Base-by-base conservation (phyloP, 495 filamentous ascomycete genomes). In the Neurospora sp. region DNA sequence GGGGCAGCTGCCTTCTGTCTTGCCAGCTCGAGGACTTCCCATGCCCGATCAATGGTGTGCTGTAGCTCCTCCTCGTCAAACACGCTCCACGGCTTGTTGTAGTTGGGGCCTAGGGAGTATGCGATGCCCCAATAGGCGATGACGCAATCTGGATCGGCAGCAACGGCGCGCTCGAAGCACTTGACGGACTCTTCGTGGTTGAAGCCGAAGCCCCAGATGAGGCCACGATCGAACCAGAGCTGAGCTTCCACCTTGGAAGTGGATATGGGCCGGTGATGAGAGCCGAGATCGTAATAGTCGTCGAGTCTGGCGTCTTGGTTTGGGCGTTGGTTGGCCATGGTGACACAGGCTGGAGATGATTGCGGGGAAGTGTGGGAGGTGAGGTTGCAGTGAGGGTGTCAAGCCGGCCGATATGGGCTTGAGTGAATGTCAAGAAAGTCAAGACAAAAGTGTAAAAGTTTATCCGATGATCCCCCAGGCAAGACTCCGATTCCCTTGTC, bases 41-140 rank as follows among this genome's bases (percentile, higher is more conserved):
- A 82, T 2, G 88, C 86, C 39, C 83, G 79, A 2, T 77, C 79
- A 35, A 90, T 81, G 2, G 81, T 88, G 0, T 69, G 62, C 7
- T 81, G 77, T 5, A 89, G 78, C 66, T 93, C 91, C n/a, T 82
- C 75, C 7, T 83, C 80, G 72, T 92, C 91, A 73, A 92, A 92
- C 37, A 86, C 79, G 5, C 87, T 82, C 91, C 91, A 93, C 0
- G 90, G 89, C 77, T 92, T 92, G 76, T 93, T 92, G 80, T 92
- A 93, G 73, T 93, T 92, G 3, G 91, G 90, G 0, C 91, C 91
- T 1, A 91, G 77, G 2, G 87, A 78, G 75, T 88, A 92, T 0
- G 91, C 89, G 4, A 91, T 79, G 0, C 91, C 91, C 91, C 91
- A 93, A 72, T 91, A 87, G 23, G 88, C 90, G 80, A 92, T 88